Base-by-base conservation (phyloP, 2,329 filamentous ascomycete species). In the Colletotrichum nymphaeae region DNA sequence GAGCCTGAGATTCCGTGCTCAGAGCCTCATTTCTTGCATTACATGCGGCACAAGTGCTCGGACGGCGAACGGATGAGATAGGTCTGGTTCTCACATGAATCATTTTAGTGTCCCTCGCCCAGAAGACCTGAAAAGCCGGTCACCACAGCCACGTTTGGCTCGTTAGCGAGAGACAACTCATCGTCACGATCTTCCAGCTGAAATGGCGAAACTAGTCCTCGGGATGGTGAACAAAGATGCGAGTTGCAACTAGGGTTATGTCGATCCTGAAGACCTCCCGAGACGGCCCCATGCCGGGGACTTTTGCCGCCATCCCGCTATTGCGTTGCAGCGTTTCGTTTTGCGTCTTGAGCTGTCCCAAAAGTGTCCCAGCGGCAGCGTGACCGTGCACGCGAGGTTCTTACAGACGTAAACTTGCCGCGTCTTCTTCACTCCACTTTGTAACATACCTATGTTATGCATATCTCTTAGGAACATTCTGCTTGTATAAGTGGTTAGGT, bases 281-380 rank as follows among this genome's bases (percentile, higher is more conserved):
- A 70, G 60, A 57, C 70, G 26, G 32, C n/a, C 53, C 56, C 8
- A 28, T 59, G 26, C 30, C 32, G 46, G 59, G 16, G 52, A 7
- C 7, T 28, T 69, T 64, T 49, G 52, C 30, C 60, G 60, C 60
- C 14, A 60, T 65, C 60, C 60, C 66, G 63, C 58, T 5, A n/a
- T 55, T 14, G 14, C 30, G 70, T 65, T 62, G 60, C 46, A 66
- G 7, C 30, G 70, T 65, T 70, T 65, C 46, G 70, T 62, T 65
- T 65, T 55, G 42, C 11, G 55, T 64, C 59, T 70, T 46, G 60
- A 46, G 22, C 22, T 59, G 32, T 42, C 46, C 30, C 37, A 35
- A 46, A 30, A 24, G 19, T 53, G 37, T 57, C 53, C 24, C 22
- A 24, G 28, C 3, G 11, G 3, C 16, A 37, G 28, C 49, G 22